Percentiles rank a stretch among this genome's conserved stretches.
phyloP scores from a whole-genome alignment of 345 rosid species.

The Sonneratia alba region DNA sequence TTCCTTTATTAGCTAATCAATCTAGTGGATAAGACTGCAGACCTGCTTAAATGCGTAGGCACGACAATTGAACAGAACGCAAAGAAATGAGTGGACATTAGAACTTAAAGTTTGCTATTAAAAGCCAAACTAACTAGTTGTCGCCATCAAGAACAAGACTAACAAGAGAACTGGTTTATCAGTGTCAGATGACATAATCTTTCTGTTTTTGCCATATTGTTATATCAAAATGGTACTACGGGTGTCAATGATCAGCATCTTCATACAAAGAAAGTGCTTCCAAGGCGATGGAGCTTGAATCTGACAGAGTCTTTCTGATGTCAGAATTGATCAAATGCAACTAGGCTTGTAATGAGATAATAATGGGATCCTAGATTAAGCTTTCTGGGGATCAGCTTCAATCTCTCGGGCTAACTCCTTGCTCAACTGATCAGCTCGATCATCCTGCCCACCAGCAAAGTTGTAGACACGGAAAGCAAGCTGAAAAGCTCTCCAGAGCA shows the following conservation, averaged over 20 bases:
- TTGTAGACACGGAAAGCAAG: slow-evolving; percentile 51
- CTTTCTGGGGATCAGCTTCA: slow-evolving; percentile 26
- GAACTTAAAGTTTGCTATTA: too few relatives aligned
- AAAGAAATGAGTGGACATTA: background rate
- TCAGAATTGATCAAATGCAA: background rate
- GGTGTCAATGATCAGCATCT: background rate
- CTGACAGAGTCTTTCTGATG: background rate
- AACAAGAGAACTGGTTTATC: too few relatives aligned
- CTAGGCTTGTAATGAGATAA: background rate
- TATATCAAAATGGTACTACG: too few relatives aligned
- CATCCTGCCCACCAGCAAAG: slow-evolving; percentile 71
- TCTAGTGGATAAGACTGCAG: background rate
- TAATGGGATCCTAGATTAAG: background rate
- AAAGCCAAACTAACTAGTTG: too few relatives aligned
- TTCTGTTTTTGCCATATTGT: too few relatives aligned
- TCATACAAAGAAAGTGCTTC: background rate
- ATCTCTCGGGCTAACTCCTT: slow-evolving; percentile 49
- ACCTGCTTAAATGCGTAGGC: background rate
- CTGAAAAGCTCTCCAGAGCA: slow-evolving; percentile 59
- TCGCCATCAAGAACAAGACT: too few relatives aligned
- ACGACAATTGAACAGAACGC: background rate
- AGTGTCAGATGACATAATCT: too few relatives aligned
- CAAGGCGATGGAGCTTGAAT: background rate
- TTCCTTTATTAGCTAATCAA: background rate
- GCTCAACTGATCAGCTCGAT: slow-evolving; percentile 43